Conservation (phyloP, 106 monocot species). For the Acorus gramineus region DNA sequence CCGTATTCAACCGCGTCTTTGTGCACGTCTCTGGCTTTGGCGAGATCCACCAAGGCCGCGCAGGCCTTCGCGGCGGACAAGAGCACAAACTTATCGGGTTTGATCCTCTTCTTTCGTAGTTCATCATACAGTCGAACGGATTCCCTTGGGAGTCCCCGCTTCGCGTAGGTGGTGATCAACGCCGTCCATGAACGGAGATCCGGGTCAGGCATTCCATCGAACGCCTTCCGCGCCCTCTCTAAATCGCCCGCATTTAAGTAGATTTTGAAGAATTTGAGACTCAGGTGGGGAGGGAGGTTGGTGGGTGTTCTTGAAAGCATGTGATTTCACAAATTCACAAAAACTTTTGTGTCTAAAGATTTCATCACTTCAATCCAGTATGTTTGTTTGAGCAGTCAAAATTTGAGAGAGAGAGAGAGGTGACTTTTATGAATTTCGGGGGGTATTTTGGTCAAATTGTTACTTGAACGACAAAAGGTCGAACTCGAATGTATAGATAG, state of each 20-base stretch:
- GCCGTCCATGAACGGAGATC: constrained; percentile 35
- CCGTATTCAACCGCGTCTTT: constrained; percentile 32
- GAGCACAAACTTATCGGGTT: constrained; percentile 33
- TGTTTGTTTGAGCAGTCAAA: too few species aligned
- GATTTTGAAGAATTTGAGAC: constrained; percentile 13
- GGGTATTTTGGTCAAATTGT: too few species aligned
- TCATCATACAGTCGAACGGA: constrained; percentile 24
- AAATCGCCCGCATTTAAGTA: constrained; percentile 27
- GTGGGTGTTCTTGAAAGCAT: not conserved
- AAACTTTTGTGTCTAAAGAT: too few species aligned
- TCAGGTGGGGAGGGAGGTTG: constrained; percentile 4
- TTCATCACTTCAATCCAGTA: too few species aligned
- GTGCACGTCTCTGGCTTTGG: constrained; percentile 39
- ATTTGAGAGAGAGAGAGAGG: too few species aligned
- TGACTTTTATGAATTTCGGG: too few species aligned
- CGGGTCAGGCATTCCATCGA: constrained; percentile 50
- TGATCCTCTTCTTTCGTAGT: constrained; percentile 16
- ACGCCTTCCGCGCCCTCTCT: constrained; percentile 30
- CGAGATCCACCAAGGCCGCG: constrained; percentile 17
- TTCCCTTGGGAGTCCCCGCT: constrained; percentile 28
- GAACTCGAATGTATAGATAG: too few species aligned
- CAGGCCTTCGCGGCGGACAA: constrained; percentile 45
- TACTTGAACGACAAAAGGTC: too few species aligned
- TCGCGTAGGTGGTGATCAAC: constrained; percentile 41
- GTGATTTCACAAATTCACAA: too few species aligned